Base-by-base conservation (phyloP, 1,139 yeast genomes). In the Geotrichum carabidarum region DNA sequence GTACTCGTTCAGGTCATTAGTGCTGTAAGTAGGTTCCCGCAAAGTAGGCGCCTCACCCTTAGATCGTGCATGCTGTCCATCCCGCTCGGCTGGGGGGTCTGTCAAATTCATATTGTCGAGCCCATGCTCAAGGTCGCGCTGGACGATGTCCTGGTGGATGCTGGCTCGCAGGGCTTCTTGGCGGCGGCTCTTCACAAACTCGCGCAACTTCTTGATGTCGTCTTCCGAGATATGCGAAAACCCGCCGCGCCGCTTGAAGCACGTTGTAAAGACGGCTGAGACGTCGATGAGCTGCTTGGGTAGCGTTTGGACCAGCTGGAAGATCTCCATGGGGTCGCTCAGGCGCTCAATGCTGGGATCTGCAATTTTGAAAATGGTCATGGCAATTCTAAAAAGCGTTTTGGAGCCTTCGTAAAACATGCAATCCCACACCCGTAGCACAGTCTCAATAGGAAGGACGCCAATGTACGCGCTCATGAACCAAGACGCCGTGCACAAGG, bases 401-500 rank as follows among this genome's bases (percentile, higher is more conserved):
- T 88, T 89, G 1, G 95, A 84, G 22, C 90, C 97, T 68, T 93
- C 98, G 65, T 86, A 89, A 76, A 95, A 91, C 55, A 93, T 71
- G 51, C 94, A 87, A 69, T 93, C 99, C 99, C 99, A 93, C 0
- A 93, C 84, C 56, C 98, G 74, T 51, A 93, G 73, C 9, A 88
- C 85, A 0, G 95, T 82, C 66, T 93, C 98, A 15, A 88, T 81
- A 0, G 98, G 99, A 43, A 93, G 71, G 1, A 83, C 81, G 0
- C 96, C 96, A 42, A 91, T 89, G 71, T 86, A 93, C 6, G 89
- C 80, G 60, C 96, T 86, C 99, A 93, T 93, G 68, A 93, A 93
- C 99, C 99, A 93, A 49, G 96, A 84, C 0, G 97, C 91, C 0
- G 98, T 91, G 60, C 95, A 95, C 44, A 93, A 76, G 0, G 97